Percentiles rank a stretch among this genome's conserved stretches.
Conservation (phyloP, 1,284 basidiomycete genomes). For the Salmacisia buchloeana region DNA sequence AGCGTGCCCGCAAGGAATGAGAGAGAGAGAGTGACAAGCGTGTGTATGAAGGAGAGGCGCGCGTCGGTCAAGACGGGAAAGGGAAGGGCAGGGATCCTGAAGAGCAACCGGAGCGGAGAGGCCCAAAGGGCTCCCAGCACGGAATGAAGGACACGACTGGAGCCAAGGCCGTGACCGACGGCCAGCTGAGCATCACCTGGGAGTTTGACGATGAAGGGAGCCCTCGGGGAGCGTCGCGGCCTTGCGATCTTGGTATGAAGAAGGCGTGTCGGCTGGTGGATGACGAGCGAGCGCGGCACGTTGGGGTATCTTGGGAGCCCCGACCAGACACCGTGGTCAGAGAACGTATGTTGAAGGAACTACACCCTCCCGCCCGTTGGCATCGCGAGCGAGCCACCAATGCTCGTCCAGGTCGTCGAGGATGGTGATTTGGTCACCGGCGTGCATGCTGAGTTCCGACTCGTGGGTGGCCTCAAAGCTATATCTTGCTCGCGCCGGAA, state of each 20-base stretch:
- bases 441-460: slow-evolving; percentile 32
- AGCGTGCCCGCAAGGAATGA: too few relatives aligned
- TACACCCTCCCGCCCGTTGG: slow-evolving; percentile 33
- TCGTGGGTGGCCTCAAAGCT: slow-evolving; percentile 41
- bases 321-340: slow-evolving; percentile 8
- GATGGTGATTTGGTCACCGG: slow-evolving; percentile 39
- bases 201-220: too few relatives aligned
- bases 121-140: too few relatives aligned
- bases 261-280: too few relatives aligned
- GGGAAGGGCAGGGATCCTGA: background rate
- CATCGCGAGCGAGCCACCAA: slow-evolving; percentile 42
- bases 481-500: slow-evolving; percentile 42
- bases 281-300: background rate
- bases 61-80: slow-evolving; percentile 2
- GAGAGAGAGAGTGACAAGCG: background rate
- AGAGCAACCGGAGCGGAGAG: background rate
- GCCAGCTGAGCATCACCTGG: too few relatives aligned
- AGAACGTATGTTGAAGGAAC: slow-evolving; percentile 42
- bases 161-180: too few relatives aligned
- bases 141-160: too few relatives aligned
- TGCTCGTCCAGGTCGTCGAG: slow-evolving; percentile 39
- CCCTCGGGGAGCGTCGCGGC: too few relatives aligned
- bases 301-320: background rate
- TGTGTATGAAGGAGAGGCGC: background rate
- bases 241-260: background rate